Conservation (phyloP, 2,329 filamentous ascomycete species). For the Ophiosphaerella korrae region DNA sequence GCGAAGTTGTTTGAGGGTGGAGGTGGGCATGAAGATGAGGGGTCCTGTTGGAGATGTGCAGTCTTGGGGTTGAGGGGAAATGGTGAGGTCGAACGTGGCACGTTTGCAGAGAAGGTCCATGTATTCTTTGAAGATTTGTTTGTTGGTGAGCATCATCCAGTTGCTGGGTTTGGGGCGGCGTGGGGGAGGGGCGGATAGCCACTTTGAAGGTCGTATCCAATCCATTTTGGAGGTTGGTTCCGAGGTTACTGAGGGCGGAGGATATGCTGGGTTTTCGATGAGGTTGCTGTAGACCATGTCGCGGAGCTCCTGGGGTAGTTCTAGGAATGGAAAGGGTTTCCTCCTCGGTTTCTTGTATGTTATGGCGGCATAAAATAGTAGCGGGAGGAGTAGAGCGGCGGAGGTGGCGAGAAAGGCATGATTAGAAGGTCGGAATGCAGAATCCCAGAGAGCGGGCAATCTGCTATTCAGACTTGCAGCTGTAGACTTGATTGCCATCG, state of each 20-base stretch:
- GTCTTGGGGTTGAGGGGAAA: slow-evolving; percentile 38
- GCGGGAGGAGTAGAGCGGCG: slow-evolving; percentile 15
- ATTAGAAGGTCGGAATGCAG: not conserved
- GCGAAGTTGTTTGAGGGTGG: slow-evolving; percentile 27
- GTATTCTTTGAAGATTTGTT: slow-evolving; percentile 42
- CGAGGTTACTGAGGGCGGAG: slow-evolving; percentile 17
- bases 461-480: too few species aligned
- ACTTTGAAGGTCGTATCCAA: slow-evolving; percentile 23
- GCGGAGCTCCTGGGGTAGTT: slow-evolving; percentile 39
- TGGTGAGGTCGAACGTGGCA: slow-evolving; percentile 36
- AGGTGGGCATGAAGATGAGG: slow-evolving; percentile 38
- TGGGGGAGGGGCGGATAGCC: slow-evolving; percentile 2
- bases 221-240: slow-evolving; percentile 17
- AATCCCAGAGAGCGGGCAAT: too few species aligned
- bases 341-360: slow-evolving; percentile 28
- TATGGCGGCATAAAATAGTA: slow-evolving; percentile 11
- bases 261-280: slow-evolving; percentile 38
- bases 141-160: slow-evolving; percentile 39
- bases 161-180: slow-evolving; percentile 15
- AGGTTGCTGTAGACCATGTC: slow-evolving; percentile 41
- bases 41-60: slow-evolving; percentile 2
- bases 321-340: slow-evolving; percentile 34
- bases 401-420: slow-evolving; percentile 4
- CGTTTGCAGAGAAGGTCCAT: slow-evolving; percentile 41
- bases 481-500: too few species aligned